These are phyloP conservation scores for Phytophthora multivora DNA, from an alignment of 352 stramenopile genomes.

Conservation along the genomic window DNA sequence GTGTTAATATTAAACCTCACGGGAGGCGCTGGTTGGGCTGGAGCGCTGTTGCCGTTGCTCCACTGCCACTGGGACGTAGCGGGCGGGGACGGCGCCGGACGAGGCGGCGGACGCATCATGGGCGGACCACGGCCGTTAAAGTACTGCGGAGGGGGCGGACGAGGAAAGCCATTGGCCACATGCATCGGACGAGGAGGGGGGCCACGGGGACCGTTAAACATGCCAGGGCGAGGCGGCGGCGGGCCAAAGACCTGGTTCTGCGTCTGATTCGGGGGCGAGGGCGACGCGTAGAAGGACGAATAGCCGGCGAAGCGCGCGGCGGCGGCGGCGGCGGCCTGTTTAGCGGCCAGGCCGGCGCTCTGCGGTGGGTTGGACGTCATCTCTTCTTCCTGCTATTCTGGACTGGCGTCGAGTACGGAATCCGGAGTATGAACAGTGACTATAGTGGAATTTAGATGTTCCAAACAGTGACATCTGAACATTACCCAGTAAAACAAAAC, in stretches of 20 bases:
- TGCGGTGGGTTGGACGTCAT: slow-evolving; percentile 49
- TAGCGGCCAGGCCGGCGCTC: slow-evolving; percentile 27
- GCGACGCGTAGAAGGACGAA: slow-evolving; percentile 65
- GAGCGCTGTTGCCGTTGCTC: slow-evolving; percentile 45
- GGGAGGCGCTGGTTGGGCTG: slow-evolving; percentile 33
- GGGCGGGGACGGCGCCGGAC: slow-evolving; percentile 24
- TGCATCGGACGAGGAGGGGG: slow-evolving; percentile 24
- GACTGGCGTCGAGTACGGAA: background rate
- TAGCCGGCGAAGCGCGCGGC: slow-evolving; percentile 67
- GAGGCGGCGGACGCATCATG: slow-evolving; percentile 49
- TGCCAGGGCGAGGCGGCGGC: slow-evolving; percentile 24
- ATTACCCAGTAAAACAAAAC: background rate
- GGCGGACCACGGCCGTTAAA: slow-evolving; percentile 29
- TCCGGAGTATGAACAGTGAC: slow-evolving; percentile 9
- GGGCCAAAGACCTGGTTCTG: slow-evolving; percentile 16
- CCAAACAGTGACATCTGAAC: slow-evolving; percentile 21
- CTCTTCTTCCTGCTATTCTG: slow-evolving; percentile 9
- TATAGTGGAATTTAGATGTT: background rate
- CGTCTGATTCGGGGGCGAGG: slow-evolving; percentile 2
- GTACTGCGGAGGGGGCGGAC: slow-evolving; percentile 24
- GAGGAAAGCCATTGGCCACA: slow-evolving; percentile 20
- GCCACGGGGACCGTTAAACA: slow-evolving; percentile 29
- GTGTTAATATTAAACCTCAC: slow-evolving; percentile 54
- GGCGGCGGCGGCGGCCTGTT: slow-evolving; percentile 41
- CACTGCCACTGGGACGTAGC: slow-evolving; percentile 67